A percentile compares a stretch with the other conserved stretches of the same genome.
These are phyloP conservation scores for Hyaloscypha hepaticicola DNA, from an alignment of 495 filamentous ascomycete genomes.

Conservation along the genomic window DNA sequence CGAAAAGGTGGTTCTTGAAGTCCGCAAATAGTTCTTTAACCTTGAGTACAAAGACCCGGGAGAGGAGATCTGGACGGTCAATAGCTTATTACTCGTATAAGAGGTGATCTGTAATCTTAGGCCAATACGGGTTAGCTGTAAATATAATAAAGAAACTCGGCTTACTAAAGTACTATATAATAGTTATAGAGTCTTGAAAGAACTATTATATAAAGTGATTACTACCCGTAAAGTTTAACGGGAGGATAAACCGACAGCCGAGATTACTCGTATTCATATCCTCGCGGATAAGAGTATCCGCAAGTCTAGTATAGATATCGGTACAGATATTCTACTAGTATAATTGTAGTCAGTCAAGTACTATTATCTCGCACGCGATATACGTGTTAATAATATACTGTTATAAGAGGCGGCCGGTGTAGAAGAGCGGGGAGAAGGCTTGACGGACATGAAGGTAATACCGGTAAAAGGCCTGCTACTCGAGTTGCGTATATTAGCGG, in stretches of 20 bases:
- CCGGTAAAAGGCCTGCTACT: conserved; percentile 1
- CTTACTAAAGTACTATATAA: too few relatives aligned
- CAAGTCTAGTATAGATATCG: conserved; percentile 7
- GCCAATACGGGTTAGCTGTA: conserved; percentile 22
- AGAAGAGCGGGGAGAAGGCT: neutral
- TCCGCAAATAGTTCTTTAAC: conserved; percentile 22
- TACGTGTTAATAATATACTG: conserved; percentile 1
- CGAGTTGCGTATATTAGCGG: too few relatives aligned
- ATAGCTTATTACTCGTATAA: conserved; percentile 6
- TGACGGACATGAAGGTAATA: neutral
- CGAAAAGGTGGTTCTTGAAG: too few relatives aligned
- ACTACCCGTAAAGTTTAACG: too few relatives aligned
- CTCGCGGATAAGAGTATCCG: conserved; percentile 13
- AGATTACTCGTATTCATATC: conserved; percentile 12
- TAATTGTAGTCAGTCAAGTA: neutral
- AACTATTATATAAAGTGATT: conserved; percentile 3
- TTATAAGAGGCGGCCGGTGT: neutral
- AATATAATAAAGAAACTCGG: conserved; percentile 17
- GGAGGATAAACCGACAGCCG: conserved; percentile 9
- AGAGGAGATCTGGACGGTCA: neutral
- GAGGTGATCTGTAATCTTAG: conserved; percentile 20
- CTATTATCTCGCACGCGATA: neutral
- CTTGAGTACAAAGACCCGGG: neutral
- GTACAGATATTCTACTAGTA: neutral
- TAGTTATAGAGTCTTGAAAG: conserved; percentile 26